Evolutionary conservation across 768 basidiomycete species (phyloP).

Genomic region (Tricholoma flavovirens): DNA sequence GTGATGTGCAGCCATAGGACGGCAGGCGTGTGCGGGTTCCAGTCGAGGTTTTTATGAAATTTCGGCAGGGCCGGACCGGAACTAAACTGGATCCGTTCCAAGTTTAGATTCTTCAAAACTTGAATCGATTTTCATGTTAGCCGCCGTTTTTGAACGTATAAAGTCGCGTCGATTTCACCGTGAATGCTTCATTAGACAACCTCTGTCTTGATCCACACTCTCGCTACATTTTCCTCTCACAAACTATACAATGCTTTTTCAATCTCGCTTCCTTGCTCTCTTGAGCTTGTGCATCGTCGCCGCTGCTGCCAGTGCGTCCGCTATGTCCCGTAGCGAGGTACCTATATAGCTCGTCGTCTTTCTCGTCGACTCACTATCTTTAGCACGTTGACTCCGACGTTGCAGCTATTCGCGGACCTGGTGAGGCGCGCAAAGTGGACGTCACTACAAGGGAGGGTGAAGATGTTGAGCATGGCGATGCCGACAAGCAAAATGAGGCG

Average conservation of each 20-base stretch:
- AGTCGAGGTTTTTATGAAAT: too few relatives aligned
- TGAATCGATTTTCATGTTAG: not conserved
- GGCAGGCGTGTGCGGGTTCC: too few relatives aligned
- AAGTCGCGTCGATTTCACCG: not conserved
- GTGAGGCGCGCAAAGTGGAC: not conserved
- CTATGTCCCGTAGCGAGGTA: not conserved
- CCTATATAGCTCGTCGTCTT: not conserved
- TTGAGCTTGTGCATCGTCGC: conserved; percentile 4
- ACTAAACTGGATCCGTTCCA: too few relatives aligned
- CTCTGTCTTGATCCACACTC: not conserved
- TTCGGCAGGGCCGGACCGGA: too few relatives aligned
- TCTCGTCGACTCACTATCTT: not conserved
- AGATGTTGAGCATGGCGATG: too few relatives aligned
- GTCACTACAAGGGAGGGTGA: not conserved
- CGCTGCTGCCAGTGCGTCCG: not conserved
- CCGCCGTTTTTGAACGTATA: not conserved
- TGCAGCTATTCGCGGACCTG: not conserved
- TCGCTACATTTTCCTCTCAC: not conserved
- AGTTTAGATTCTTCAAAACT: not conserved
- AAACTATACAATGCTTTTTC: conserved; percentile 3
- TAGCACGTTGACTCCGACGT: not conserved
- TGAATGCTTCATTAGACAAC: not conserved
- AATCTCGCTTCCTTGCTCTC: conserved; percentile 5
- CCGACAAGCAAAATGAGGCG: not conserved
- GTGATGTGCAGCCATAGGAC: not conserved